Conservation (phyloP, 345 rosid genomes). For the Chamaenerion angustifolium region DNA sequence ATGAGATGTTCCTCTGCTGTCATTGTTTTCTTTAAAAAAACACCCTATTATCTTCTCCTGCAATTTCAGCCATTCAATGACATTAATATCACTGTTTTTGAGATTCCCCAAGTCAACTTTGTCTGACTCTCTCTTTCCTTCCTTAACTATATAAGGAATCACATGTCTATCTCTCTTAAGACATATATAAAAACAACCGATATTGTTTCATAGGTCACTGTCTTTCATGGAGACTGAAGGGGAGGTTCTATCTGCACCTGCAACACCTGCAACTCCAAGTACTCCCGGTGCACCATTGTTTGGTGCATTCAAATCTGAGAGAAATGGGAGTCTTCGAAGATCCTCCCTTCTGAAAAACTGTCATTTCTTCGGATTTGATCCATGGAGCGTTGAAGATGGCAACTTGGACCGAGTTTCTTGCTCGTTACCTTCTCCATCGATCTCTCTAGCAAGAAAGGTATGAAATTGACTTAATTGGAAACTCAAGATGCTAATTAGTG, state of each 20-base stretch:
- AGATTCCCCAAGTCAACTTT: neutral
- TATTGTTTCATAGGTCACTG: neutral
- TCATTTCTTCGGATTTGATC: conserved; percentile 51
- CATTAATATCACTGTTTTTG: too few relatives aligned
- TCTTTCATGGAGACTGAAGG: conserved; percentile 18
- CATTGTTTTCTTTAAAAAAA: too few relatives aligned
- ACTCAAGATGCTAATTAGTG: too few relatives aligned
- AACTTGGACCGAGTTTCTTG: conserved; percentile 50
- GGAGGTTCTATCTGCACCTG: conserved; percentile 53
- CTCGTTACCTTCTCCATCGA: conserved; percentile 49
- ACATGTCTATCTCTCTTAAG: neutral
- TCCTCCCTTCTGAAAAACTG: conserved; percentile 49
- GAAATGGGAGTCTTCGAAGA: conserved; percentile 13
- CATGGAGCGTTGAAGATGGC: conserved; percentile 68
- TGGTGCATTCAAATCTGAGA: conserved; percentile 30
- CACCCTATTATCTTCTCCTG: too few relatives aligned
- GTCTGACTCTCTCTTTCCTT: neutral
- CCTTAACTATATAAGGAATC: neutral
- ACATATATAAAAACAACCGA: neutral
- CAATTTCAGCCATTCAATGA: too few relatives aligned
- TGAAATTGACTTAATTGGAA: neutral
- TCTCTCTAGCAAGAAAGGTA: conserved; percentile 70
- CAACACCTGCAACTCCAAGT: conserved; percentile 64
- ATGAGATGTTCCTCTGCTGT: too few relatives aligned
- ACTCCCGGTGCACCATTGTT: conserved; percentile 57